Conservation (phyloP, 2,329 filamentous ascomycete species). For the Fusarium hainanense region DNA sequence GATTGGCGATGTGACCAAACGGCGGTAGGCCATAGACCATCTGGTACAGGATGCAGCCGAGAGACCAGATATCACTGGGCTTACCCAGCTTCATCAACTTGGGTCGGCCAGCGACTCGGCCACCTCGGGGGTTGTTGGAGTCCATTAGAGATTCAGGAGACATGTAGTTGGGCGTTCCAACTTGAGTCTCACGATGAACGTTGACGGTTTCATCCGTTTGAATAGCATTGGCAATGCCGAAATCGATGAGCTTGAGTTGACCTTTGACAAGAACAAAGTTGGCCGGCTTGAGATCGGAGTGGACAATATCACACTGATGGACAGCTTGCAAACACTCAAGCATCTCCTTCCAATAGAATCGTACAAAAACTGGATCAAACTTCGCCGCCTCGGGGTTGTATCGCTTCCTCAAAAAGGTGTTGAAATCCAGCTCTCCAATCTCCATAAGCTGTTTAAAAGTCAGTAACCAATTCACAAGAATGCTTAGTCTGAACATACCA, state of each 20-base stretch:
- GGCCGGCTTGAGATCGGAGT: conserved; percentile 95
- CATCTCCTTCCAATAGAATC: conserved; percentile 99
- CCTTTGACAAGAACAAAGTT: conserved; percentile 96
- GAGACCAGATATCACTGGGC: conserved; percentile 93
- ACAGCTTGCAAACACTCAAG: conserved; percentile 92
- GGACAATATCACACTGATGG: conserved; percentile 90
- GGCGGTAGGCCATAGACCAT: conserved; percentile 98
- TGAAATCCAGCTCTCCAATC: conserved; percentile 92
- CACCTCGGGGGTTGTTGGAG: conserved; percentile 73
- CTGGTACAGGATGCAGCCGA: conserved; percentile 97
- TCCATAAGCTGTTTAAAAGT: conserved; percentile 81
- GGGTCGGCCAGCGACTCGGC: conserved; percentile 56
- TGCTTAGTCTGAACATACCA: conserved; percentile 66
- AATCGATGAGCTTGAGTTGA: conserved; percentile 94
- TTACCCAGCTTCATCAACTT: conserved; percentile 97
- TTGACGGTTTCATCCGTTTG: conserved; percentile 96
- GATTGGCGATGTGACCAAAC: conserved; percentile 91
- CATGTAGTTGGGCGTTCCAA: conserved; percentile 99
- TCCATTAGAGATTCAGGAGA: conserved; percentile 94
- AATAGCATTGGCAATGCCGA: conserved; percentile 97
- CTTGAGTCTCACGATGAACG: conserved; percentile 93
- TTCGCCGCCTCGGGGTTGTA: conserved; percentile 77
- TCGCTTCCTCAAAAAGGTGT: conserved; percentile 81
- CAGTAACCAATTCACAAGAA: conserved; percentile 18
- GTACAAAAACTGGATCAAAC: conserved; percentile 89